Conservation (phyloP, 179 eudicot species). For the Actinidia arguta region DNA sequence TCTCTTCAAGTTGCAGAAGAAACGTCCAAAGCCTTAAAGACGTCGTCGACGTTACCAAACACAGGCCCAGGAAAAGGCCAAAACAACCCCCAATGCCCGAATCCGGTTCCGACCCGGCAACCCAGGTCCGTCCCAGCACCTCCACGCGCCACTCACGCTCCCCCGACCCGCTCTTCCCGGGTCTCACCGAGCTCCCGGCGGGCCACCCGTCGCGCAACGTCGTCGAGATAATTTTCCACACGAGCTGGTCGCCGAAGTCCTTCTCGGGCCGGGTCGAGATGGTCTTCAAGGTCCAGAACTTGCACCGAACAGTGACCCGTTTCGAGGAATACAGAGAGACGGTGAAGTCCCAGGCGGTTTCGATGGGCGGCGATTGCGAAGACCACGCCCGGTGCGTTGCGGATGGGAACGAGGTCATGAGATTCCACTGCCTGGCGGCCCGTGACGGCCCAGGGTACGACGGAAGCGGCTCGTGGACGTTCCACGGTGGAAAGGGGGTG, state of each 20-base stretch:
- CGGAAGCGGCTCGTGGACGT: slow-evolving; percentile 38
- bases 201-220: slow-evolving; percentile 94
- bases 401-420: slow-evolving; percentile 80
- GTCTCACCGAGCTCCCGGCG: slow-evolving; percentile 70
- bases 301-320: slow-evolving; percentile 47
- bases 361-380: slow-evolving; percentile 12
- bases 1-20: slow-evolving; percentile 61
- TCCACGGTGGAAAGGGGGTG: slow-evolving; percentile 50
- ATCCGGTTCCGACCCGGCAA: not conserved
- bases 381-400: slow-evolving; percentile 56
- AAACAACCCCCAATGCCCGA: slow-evolving; percentile 36
- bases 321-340: slow-evolving; percentile 80
- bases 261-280: slow-evolving; percentile 80
- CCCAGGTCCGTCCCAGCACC: slow-evolving; percentile 24
- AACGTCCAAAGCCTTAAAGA: slow-evolving; percentile 63
- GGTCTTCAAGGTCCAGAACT: slow-evolving; percentile 79
- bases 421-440: slow-evolving; percentile 60
- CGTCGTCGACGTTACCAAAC: slow-evolving; percentile 47
- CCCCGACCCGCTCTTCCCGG: slow-evolving; percentile 50
- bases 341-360: slow-evolving; percentile 31
- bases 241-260: slow-evolving; percentile 73
- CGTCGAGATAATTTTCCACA: slow-evolving; percentile 86
- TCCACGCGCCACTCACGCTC: slow-evolving; percentile 33
- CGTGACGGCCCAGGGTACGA: slow-evolving; percentile 30
- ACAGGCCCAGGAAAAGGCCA: slow-evolving; percentile 40